phyloP scores from a whole-genome alignment of 305 asterid species.

The Fraxinus dipetala region DNA sequence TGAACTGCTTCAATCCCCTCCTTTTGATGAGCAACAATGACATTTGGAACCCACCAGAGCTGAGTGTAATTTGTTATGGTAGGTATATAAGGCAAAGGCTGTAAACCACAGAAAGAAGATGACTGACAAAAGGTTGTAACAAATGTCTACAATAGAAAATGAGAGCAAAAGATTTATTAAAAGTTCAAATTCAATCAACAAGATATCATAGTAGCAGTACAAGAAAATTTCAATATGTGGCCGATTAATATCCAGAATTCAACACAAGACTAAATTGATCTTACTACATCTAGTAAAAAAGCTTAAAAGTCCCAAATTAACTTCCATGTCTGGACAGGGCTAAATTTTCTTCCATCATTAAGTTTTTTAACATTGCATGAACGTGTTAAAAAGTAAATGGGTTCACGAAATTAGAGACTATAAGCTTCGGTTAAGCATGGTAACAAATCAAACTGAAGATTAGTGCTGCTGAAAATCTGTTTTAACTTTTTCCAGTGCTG shows the following conservation, averaged over 20 bases:
- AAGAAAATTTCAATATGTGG: background rate
- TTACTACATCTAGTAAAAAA: constrained; percentile 10
- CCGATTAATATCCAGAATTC: background rate
- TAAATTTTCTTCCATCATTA: background rate
- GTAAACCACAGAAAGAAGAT: constrained; percentile 32
- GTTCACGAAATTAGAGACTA: constrained; percentile 7
- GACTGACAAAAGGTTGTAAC: constrained; percentile 15
- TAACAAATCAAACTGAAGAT: background rate
- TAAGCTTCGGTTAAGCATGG: background rate
- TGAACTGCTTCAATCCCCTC: constrained; percentile 97
- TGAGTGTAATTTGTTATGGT: constrained; percentile 90
- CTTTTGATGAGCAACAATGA: constrained; percentile 85
- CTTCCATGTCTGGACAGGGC: background rate
- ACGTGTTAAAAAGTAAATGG: background rate
- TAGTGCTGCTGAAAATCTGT: background rate
- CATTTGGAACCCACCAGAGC: constrained; percentile 99
- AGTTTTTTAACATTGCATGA: background rate
- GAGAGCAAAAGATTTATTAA: constrained; percentile 10
- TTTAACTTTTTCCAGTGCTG: background rate
- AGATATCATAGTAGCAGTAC: background rate
- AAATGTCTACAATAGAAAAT: background rate
- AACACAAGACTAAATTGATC: background rate
- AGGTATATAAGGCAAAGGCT: constrained; percentile 75
- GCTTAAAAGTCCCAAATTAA: background rate
- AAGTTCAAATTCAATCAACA: constrained; percentile 1